A percentile compares a stretch with the other conserved stretches of the same genome.
These are phyloP conservation scores for Barnettozyma californica DNA, from an alignment of 805 yeast species.

Conservation along the genomic window DNA sequence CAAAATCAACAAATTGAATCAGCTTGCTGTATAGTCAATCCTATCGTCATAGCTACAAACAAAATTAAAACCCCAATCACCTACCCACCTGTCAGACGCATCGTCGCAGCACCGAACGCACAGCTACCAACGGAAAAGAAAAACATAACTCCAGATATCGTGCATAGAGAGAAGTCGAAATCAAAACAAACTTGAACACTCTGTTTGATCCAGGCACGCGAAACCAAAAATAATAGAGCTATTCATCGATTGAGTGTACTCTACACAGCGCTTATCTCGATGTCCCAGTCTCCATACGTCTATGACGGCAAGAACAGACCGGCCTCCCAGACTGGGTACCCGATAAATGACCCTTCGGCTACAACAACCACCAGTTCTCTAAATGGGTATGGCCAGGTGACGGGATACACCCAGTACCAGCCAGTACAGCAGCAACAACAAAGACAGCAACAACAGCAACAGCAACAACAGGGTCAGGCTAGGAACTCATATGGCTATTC, in stretches of 20 bases:
- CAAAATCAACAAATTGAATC: neutral
- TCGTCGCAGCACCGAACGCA: neutral
- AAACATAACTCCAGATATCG: neutral
- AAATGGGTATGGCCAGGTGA: neutral
- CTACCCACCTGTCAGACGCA: neutral
- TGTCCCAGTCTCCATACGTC: conserved; percentile 17
- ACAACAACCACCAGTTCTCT: neutral
- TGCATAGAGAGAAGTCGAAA: neutral
- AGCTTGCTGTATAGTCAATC: neutral
- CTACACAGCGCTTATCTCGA: neutral
- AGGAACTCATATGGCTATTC: conserved; percentile 2
- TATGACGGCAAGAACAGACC: conserved; percentile 10
- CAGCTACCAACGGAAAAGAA: neutral
- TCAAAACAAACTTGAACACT: neutral
- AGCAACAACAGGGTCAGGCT: conserved; percentile 13
- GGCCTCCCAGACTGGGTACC: conserved; percentile 4
- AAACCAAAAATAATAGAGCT: neutral
- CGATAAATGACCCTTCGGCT: neutral
- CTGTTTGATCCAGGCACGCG: neutral
- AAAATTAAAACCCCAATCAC: neutral
- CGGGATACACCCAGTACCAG: conserved; percentile 6
- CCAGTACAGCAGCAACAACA: conserved; percentile 11
- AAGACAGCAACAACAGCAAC: conserved; percentile 14
- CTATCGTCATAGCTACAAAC: neutral
- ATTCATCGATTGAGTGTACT: neutral